phyloP scores from a whole-genome alignment of 495 filamentous ascomycete genomes.

The Mytilinidion resinicola region DNA sequence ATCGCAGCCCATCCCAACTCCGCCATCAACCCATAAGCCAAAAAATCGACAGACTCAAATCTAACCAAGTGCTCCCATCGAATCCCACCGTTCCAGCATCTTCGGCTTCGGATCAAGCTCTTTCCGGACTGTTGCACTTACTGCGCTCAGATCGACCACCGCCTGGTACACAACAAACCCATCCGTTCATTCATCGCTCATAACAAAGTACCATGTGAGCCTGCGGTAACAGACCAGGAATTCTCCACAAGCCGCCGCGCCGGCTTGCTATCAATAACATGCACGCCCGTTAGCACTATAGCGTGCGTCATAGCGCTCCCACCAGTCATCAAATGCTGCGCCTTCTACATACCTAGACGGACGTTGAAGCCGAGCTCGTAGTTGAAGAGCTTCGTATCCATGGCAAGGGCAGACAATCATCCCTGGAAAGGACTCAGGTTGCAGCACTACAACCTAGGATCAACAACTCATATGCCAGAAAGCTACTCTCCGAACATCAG shows the following conservation, averaged over 20 bases:
- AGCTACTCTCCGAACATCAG: too few species aligned
- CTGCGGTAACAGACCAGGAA: slow-evolving; percentile 61
- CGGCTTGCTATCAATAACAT: slow-evolving; percentile 56
- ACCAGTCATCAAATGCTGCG: slow-evolving; percentile 58
- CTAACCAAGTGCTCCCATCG: slow-evolving; percentile 78
- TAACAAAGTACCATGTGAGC: slow-evolving; percentile 79
- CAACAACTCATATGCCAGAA: too few species aligned
- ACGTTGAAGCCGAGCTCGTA: slow-evolving; percentile 76
- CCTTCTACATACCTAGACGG: slow-evolving; percentile 63
- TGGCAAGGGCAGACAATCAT: too few species aligned
- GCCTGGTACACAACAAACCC: slow-evolving; percentile 83
- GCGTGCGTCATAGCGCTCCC: slow-evolving; percentile 83
- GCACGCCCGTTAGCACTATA: slow-evolving; percentile 83
- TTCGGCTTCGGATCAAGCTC: slow-evolving; percentile 62
- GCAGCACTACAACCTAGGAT: too few species aligned
- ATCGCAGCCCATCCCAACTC: too few species aligned
- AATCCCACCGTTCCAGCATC: slow-evolving; percentile 77
- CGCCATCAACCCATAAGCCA: too few species aligned
- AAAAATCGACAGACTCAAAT: too few species aligned
- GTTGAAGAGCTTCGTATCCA: slow-evolving; percentile 67
- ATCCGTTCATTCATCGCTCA: slow-evolving; percentile 82
- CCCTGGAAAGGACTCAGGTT: too few species aligned
- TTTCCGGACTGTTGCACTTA: slow-evolving; percentile 57
- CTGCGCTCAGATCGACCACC: slow-evolving; percentile 69
- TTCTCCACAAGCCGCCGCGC: slow-evolving; percentile 83